phyloP scores from a whole-genome alignment of 805 yeast species.

The Candida oleophila region DNA sequence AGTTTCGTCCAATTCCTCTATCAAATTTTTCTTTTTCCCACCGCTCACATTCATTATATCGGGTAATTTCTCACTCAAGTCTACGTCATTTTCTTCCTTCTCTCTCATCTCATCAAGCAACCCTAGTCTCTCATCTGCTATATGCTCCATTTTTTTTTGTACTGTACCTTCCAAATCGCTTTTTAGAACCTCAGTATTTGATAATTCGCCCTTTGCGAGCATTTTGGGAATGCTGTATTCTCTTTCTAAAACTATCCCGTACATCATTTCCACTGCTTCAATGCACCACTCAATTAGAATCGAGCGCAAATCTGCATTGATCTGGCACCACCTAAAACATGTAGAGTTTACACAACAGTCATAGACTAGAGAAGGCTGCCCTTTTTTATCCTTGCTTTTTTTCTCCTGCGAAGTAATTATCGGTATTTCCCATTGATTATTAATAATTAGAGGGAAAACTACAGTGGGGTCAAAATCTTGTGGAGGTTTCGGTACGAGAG shows the following conservation, averaged over 20 bases:
- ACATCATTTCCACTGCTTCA: constrained; percentile 67
- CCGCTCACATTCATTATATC: constrained; percentile 27
- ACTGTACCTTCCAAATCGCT: constrained; percentile 43
- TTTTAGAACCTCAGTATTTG: constrained; percentile 42
- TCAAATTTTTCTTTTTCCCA: constrained; percentile 39
- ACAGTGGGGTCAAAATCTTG: constrained; percentile 51
- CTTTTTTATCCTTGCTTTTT: constrained; percentile 68
- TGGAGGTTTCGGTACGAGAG: constrained; percentile 62
- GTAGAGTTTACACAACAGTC: constrained; percentile 76
- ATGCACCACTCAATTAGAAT: constrained; percentile 81
- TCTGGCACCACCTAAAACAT: constrained; percentile 61
- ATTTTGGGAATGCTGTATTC: constrained; percentile 70
- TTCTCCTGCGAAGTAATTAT: constrained; percentile 62
- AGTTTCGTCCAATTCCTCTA: constrained; percentile 50
- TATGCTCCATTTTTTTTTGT: constrained; percentile 31
- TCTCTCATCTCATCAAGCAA: constrained; percentile 41
- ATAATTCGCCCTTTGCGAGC: constrained; percentile 62
- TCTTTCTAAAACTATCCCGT: constrained; percentile 53
- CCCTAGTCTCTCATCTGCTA: constrained; percentile 40
- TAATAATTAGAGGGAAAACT: constrained; percentile 63
- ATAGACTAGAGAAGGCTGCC: constrained; percentile 59
- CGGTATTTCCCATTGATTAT: constrained; percentile 84
- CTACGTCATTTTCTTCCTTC: constrained; percentile 16
- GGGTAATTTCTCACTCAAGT: constrained; percentile 23
- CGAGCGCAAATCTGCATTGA: constrained; percentile 57